A percentile compares a stretch with the other conserved stretches of the same genome.
phyloP scores from a whole-genome alignment of 768 basidiomycete species.

The Lentinula edodes region DNA sequence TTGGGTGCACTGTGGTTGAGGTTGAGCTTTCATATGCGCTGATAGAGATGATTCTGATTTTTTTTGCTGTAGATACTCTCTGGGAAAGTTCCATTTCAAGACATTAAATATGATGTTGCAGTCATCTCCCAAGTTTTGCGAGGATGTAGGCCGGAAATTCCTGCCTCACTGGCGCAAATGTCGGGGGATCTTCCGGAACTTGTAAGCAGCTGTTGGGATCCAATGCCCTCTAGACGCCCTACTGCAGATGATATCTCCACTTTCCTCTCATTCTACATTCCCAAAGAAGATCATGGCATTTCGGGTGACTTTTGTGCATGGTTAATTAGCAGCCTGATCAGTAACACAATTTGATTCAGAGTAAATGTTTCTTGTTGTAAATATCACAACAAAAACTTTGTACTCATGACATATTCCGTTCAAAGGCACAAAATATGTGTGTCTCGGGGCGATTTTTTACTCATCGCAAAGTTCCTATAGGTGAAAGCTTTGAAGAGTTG shows the following conservation, averaged over 20 bases:
- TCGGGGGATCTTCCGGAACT: not conserved
- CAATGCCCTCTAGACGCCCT: not conserved
- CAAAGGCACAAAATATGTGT: too few relatives aligned
- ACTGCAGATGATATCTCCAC: not conserved
- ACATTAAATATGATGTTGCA: constrained; percentile 2
- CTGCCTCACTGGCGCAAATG: not conserved
- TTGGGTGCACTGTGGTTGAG: constrained; percentile 6
- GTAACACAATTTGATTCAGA: not conserved
- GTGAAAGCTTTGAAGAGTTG: too few relatives aligned
- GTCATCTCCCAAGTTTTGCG: not conserved
- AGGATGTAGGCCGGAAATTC: not conserved
- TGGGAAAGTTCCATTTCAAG: constrained; percentile 1
- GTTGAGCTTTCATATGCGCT: not conserved
- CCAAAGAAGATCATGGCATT: not conserved
- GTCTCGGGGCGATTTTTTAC: too few relatives aligned
- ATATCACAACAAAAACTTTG: too few relatives aligned
- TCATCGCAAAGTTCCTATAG: too few relatives aligned
- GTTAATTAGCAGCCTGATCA: not conserved
- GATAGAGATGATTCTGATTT: not conserved
- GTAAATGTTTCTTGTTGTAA: too few relatives aligned
- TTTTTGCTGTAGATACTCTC: not conserved
- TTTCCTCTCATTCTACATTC: not conserved
- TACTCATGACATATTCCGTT: too few relatives aligned
- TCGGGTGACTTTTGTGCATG: not conserved
- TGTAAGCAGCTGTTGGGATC: not conserved